phyloP scores from a whole-genome alignment of 768 basidiomycete species.

The Leccinum arenicola region DNA sequence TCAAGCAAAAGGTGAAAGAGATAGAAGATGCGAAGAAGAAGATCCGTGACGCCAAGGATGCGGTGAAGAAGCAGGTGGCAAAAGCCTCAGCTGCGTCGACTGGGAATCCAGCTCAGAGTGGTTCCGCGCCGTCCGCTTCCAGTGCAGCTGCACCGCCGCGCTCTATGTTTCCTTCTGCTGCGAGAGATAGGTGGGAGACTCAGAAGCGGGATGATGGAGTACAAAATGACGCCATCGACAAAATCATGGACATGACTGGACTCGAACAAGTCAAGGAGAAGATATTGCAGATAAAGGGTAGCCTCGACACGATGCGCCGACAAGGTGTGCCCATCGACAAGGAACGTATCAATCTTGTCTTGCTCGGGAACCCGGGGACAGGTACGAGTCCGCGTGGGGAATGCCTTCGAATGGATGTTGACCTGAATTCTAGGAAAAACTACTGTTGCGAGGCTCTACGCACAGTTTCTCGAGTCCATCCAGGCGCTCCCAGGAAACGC shows the following conservation, averaged over 20 bases:
- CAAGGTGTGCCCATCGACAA: conserved; percentile 51
- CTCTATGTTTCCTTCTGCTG: conserved; percentile 30
- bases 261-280: conserved; percentile 63
- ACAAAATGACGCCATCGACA: conserved; percentile 53
- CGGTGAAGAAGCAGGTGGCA: conserved; percentile 11
- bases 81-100: conserved; percentile 1
- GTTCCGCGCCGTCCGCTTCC: conserved; percentile 3
- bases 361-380: conserved; percentile 75
- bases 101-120: neutral
- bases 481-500: conserved; percentile 49
- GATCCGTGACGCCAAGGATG: conserved; percentile 9
- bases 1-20: conserved; percentile 42
- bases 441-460: conserved; percentile 65
- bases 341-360: conserved; percentile 58
- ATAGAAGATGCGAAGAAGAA: conserved; percentile 34
- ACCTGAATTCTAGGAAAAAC: conserved; percentile 52
- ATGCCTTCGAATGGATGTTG: neutral
- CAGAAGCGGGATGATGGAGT: conserved; percentile 56
- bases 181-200: conserved; percentile 52
- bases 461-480: conserved; percentile 58
- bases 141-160: conserved; percentile 7
- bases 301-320: conserved; percentile 52
- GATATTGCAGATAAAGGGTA: conserved; percentile 58
- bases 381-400: conserved; percentile 39
- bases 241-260: conserved; percentile 68